These are phyloP conservation scores for Prunus mira DNA, from an alignment of 306 rosid genomes.

Conservation along the genomic window DNA sequence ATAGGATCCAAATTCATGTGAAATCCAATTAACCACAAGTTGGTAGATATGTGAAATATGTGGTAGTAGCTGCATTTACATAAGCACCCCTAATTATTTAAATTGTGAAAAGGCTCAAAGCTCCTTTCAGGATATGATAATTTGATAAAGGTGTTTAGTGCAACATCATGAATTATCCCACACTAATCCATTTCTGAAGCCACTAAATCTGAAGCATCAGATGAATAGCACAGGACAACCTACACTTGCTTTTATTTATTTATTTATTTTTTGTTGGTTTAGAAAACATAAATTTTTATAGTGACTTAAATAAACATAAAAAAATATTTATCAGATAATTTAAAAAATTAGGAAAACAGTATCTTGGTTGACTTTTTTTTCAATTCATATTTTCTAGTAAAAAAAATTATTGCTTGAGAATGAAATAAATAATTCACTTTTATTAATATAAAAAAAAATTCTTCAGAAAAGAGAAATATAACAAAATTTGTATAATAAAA, in stretches of 20 bases:
- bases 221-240: slow-evolving; percentile 1
- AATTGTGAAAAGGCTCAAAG: background rate
- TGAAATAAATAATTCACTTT: too few species aligned
- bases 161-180: background rate
- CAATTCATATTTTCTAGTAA: too few species aligned
- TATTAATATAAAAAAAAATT: too few species aligned
- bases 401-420: too few species aligned
- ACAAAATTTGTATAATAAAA: too few species aligned
- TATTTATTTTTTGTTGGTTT: background rate
- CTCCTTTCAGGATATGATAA: background rate
- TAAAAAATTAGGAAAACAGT: too few species aligned
- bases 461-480: too few species aligned
- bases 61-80: background rate
- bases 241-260: background rate
- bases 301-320: too few species aligned
- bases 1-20: slow-evolving; percentile 1
- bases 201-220: background rate
- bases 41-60: background rate
- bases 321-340: too few species aligned
- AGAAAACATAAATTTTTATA: too few species aligned
- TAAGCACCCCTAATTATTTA: background rate
- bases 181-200: background rate
- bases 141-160: background rate
- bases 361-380: too few species aligned
- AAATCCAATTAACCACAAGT: background rate